Evolutionary conservation across 78 protist species (phyloP).

Genomic region (Dictyostelium capitatum): DNA sequence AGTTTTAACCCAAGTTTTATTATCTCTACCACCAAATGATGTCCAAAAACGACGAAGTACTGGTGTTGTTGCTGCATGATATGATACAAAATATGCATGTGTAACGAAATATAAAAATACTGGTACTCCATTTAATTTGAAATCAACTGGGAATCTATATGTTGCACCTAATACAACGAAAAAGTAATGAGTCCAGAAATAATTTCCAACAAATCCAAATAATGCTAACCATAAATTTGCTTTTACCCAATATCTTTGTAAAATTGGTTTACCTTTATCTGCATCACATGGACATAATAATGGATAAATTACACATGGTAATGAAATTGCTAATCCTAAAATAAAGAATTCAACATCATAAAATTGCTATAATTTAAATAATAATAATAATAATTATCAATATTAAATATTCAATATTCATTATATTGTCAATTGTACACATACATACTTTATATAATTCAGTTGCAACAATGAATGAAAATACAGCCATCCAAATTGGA

Average conservation of each 20-base stretch:
- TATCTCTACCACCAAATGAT: neutral
- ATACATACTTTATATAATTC: conserved; percentile 59
- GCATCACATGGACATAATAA: conserved; percentile 68
- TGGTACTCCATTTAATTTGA: conserved; percentile 70
- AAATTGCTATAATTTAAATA: conserved; percentile 5
- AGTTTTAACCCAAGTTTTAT: neutral
- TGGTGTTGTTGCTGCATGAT: conserved; percentile 81
- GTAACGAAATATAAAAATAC: conserved; percentile 65
- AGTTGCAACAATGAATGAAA: conserved; percentile 58
- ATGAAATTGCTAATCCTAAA: conserved; percentile 67
- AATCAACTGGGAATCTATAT: conserved; percentile 78
- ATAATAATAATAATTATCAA: neutral
- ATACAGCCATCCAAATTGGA: conserved; percentile 68
- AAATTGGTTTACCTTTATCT: conserved; percentile 69
- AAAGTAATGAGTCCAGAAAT: conserved; percentile 90
- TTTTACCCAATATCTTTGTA: conserved; percentile 75
- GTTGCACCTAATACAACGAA: conserved; percentile 79
- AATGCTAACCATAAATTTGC: conserved; percentile 84
- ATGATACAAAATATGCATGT: conserved; percentile 83
- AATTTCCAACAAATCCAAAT: conserved; percentile 85
- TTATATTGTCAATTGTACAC: neutral
- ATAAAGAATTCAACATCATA: conserved; percentile 70
- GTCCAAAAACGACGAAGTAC: conserved; percentile 77
- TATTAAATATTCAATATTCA: neutral
- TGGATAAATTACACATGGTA: conserved; percentile 80